Conservation (phyloP, 208 protist genomes). For the Trypanosoma avium region DNA sequence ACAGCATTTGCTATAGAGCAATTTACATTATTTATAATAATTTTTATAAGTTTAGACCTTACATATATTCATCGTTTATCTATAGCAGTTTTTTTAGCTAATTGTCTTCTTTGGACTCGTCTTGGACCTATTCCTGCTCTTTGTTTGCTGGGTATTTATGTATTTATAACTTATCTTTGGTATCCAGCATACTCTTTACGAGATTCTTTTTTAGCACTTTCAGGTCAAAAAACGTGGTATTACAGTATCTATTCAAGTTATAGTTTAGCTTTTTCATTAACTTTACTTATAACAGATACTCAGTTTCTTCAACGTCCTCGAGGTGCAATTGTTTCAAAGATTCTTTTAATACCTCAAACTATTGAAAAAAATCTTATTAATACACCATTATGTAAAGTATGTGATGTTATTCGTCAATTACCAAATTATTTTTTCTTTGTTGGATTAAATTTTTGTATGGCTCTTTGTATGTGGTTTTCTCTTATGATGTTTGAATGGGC, state of each 20-base stretch:
- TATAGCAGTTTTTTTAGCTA: constrained; percentile 19
- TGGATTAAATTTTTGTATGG: constrained; percentile 51
- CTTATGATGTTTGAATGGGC: constrained; percentile 41
- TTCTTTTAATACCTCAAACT: background rate
- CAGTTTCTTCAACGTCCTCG: constrained; percentile 17
- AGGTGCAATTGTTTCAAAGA: background rate
- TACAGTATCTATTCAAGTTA: constrained; percentile 25
- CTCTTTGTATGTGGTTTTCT: constrained; percentile 44
- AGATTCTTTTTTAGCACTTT: constrained; percentile 10
- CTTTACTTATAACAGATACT: constrained; percentile 18
- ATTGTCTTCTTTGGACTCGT: constrained; percentile 15
- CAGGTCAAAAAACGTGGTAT: constrained; percentile 13
- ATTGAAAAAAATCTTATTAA: constrained; percentile 12
- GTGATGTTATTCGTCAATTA: constrained; percentile 1
- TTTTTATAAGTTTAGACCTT: constrained; percentile 6
- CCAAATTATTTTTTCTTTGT: constrained; percentile 51
- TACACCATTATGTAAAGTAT: background rate
- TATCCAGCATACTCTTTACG: constrained; percentile 18
- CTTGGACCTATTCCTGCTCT: background rate
- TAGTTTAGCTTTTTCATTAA: constrained; percentile 25
- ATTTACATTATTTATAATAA: constrained; percentile 21
- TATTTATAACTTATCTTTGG: constrained; percentile 13
- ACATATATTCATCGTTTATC: constrained; percentile 21
- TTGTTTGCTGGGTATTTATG: constrained; percentile 8
- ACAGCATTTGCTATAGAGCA: constrained; percentile 23